Base-by-base conservation (phyloP, 345 rosid genomes). In the Sonneratia alba region DNA sequence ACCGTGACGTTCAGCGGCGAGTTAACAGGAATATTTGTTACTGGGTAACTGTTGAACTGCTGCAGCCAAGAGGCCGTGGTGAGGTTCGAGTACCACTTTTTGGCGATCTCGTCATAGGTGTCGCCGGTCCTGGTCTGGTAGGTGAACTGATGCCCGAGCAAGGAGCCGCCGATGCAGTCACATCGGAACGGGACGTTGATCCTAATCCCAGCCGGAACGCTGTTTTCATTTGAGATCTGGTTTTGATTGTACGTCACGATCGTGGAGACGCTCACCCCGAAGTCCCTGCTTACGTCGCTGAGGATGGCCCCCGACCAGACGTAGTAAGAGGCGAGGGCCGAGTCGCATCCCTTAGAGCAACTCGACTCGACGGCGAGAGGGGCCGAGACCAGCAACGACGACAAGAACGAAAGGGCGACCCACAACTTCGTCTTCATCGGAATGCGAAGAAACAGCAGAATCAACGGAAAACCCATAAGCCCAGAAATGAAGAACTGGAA, bases 121-220 rank as follows among this genome's bases (percentile, higher is more conserved):
- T 88, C 86, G 10, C 62, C 76, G 0, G 22, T 0, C 21, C 0
- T 11, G 47, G 86, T 55, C 37, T 0, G 0, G 83, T 77, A 83
- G 21, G 16, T 65, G 83, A 91, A 91, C 38, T 19, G 70, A 79
- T 82, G 87, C 18, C 88, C 97, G 2, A 70, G 76, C 77, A 87
- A 83, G 59, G 81, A 76, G 6, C 71, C 87, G 19, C 47, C 2
- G 83, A 87, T 76, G 80, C 97, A 91, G 40, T 73, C 87, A 73
- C 97, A 92, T 15, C 86, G 81, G 82, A 89, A 92, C 38, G 97
- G 97, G 68, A 92, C 70, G 51, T 78, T 74, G 78, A 91, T 57
- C 48, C 90, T 83, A 32, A 67, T 64, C 14, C 21, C 75, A 36
- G 65, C 0, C 1, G 0, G 64, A 73, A 89, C 45, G 36, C n/a